Conservation (phyloP, 208 protist species). For the Wallacemonas sp. region DNA sequence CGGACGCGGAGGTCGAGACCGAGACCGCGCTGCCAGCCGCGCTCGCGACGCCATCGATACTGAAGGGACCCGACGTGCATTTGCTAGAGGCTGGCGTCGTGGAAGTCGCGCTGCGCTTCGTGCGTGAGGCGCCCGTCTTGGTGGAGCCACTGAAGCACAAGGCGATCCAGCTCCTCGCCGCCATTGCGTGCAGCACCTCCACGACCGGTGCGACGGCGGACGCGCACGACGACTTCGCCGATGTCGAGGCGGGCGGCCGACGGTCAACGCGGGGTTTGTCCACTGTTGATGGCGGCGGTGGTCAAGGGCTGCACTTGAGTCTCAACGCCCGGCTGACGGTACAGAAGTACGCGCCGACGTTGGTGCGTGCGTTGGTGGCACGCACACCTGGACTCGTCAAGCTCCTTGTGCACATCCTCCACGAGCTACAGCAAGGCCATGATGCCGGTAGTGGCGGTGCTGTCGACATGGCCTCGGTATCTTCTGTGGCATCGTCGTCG, state of each 20-base stretch:
- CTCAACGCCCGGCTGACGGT: constrained; percentile 1
- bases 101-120: constrained; percentile 42
- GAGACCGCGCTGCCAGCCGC: too few relatives aligned
- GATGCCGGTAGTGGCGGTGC: background rate
- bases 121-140: constrained; percentile 27
- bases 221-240: too few relatives aligned
- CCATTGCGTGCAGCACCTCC: constrained; percentile 17
- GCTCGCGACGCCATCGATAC: background rate
- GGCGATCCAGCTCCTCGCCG: constrained; percentile 41
- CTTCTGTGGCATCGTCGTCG: too few relatives aligned
- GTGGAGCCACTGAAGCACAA: constrained; percentile 41
- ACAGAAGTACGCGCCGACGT: constrained; percentile 6
- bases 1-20: background rate
- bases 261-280: too few relatives aligned
- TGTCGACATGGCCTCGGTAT: background rate
- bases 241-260: too few relatives aligned
- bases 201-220: background rate
- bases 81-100: constrained; percentile 61
- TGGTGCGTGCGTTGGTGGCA: background rate
- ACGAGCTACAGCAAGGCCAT: background rate
- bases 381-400: background rate
- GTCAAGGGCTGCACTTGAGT: background rate
- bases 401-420: constrained; percentile 9
- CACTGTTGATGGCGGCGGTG: background rate
- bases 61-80: constrained; percentile 41